Base-by-base conservation (phyloP, 306 rosid species). In the Aeschynomene evenia region DNA sequence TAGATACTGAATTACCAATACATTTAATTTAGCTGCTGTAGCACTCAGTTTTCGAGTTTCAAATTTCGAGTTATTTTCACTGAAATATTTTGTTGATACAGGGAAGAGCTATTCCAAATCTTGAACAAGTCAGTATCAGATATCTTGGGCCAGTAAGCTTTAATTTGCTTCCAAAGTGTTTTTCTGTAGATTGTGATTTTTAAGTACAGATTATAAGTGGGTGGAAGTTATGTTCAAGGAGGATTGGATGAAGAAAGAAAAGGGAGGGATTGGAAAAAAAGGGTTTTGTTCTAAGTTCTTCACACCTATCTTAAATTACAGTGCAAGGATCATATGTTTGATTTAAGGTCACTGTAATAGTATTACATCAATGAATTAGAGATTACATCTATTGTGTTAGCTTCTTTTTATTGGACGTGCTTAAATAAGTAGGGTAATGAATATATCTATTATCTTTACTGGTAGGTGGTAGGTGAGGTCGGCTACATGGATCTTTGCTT, bases 91-190 rank as follows among this genome's bases (percentile, higher is more conserved):
- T 78, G 49, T 69, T 77, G 73, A 23, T 68, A 43, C 84, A 93
- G 97, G 84, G 87, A 85, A 82, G 96, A 91, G 84, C 89, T 91
- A 66, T 75, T 88, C 39, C 73, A 79, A 86, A 85, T 80, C 34
- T 14, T 82, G 71, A 70, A 82, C 78, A 91, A 91, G 77, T 68
- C 91, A 36, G 55, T 82, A 70, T 74, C 84, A 2, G 85, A 88
- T 42, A 64, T 91, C 57, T 63, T 89, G 76, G 96, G 94, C 48
- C 88, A 70, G 83, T 91, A 82, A 90, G 70, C n/a, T n/a, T n/a
- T n/a, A n/a, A 21, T 74, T 69, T 50, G 62, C 74, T 13, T 46
- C 76, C 23, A 40, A 40, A 68, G 23, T 51, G 61, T 48, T 55
- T 20, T 55, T 20, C 51, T 18, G 45, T 21, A 40, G 70, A 28